Percentiles rank a stretch among this genome's conserved stretches.
These are phyloP conservation scores for Kodamaea hsintzibuensis DNA, from an alignment of 805 yeast species.

Conservation along the genomic window DNA sequence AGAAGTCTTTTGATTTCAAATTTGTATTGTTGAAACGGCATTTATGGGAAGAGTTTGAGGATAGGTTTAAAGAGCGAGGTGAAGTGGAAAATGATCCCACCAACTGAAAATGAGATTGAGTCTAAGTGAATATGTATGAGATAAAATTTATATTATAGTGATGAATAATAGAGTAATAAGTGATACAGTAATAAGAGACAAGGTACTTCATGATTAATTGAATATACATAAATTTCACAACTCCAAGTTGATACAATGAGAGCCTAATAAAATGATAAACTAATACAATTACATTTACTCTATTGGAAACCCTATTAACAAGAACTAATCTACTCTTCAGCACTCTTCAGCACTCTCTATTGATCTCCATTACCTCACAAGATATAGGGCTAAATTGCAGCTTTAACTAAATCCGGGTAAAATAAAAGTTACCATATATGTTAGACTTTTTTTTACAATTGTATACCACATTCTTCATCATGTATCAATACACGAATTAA, in stretches of 20 bases:
- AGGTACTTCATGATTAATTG: no score
- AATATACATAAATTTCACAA: no score
- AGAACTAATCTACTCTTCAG: no score
- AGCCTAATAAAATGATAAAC: no score
- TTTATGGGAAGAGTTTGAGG: slow-evolving; percentile 17
- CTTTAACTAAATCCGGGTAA: background rate
- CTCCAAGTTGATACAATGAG: no score
- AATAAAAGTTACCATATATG: background rate
- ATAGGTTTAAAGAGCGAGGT: background rate
- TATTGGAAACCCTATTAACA: no score
- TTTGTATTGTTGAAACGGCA: slow-evolving; percentile 30
- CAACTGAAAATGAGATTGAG: background rate
- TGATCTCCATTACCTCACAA: no score
- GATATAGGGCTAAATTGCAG: background rate
- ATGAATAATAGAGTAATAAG: no score
- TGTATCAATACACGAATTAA: slow-evolving; percentile 6
- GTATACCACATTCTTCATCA: background rate
- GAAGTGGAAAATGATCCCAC: background rate
- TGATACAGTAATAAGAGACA: no score
- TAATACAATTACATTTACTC: no score
- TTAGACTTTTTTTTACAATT: background rate
- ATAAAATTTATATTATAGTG: no score
- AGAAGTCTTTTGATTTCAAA: slow-evolving; percentile 23
- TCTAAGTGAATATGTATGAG: background rate
- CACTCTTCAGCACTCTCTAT: no score